Evolutionary conservation across 192 early-diverging fungal genomes (phyloP), one percentile per base, ranked within the genome.

Genomic region (Coemansia sp.): DNA sequence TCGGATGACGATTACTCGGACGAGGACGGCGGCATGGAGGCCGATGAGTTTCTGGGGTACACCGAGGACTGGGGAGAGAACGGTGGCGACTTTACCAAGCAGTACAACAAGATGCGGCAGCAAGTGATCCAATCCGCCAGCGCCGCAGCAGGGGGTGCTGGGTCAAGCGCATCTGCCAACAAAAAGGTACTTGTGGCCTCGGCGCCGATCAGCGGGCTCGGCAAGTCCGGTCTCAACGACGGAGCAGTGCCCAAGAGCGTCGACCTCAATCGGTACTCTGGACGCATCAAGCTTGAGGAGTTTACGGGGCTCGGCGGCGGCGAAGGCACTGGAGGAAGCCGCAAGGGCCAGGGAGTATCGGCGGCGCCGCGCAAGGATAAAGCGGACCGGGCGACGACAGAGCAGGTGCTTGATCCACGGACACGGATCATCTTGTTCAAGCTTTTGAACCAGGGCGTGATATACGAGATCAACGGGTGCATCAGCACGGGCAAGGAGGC

Each of bases 401-500:
- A 98, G 66, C 94, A 97, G 62, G 96, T 98, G 4, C 77, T 98
- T 13, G 96, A 98, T 67, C 92, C 93, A n/a, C 88, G 94, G 17
- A 98, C 96, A 6, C 89, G 93, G 42, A 96, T 96, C 24, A 95
- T 98, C 50, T 73, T 98, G 18, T 94, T 97, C 78, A 97, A 97
- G 64, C 77, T 98, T 71, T 70, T 98, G 48, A 96, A 95, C 74
- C 75, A 84, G 35, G 87, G 88, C 42, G 66, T 92, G 4, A 89
- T 98, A 48, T 86, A 90, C 58, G 91, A 93, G 55, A 86, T 98
- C 52, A 94, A 98, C 60, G 96, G 96, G 1, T 98, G 96, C 70
- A 86, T 98, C 38, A 92, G 89, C 63, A 98, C 96, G 0, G 96
- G 95, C 10, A 98, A 98, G 63, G 95, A 98, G 73, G 96, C 96